Evolutionary conservation across 805 yeast species (phyloP).

Genomic region (Teunomyces aglyptinius): DNA sequence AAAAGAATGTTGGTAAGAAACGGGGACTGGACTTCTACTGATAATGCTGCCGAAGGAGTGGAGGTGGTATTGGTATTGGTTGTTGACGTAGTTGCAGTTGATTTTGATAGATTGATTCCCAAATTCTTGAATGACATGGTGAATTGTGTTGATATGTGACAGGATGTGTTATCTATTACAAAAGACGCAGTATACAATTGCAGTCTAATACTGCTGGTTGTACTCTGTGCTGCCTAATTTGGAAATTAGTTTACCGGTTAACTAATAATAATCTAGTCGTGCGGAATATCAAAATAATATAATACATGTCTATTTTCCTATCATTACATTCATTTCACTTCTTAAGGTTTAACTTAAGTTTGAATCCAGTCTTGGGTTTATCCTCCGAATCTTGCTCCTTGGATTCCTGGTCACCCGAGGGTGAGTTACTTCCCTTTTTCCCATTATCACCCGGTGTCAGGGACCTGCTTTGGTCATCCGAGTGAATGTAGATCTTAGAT

Average conservation of each 20-base stretch:
- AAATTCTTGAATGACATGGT: slow-evolving; percentile 28
- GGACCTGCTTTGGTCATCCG: slow-evolving; percentile 10
- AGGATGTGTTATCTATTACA: not conserved
- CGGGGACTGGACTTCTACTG: slow-evolving; percentile 15
- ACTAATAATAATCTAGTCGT: not conserved
- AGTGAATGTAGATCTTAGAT: slow-evolving; percentile 28
- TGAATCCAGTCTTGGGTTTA: slow-evolving; percentile 11
- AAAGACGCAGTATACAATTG: not conserved
- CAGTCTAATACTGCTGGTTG: not conserved
- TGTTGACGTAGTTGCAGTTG: slow-evolving; percentile 43
- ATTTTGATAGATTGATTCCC: slow-evolving; percentile 35
- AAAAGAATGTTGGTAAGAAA: slow-evolving; percentile 16
- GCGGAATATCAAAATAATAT: not conserved
- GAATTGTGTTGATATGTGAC: not conserved
- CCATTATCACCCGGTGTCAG: slow-evolving; percentile 5
- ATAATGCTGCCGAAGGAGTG: slow-evolving; percentile 12
- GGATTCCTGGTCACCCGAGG: slow-evolving; percentile 5
- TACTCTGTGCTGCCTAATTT: not conserved
- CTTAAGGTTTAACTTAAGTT: slow-evolving; percentile 15
- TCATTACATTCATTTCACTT: slow-evolving; percentile 8
- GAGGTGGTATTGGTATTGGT: slow-evolving; percentile 31
- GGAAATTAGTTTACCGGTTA: not conserved
- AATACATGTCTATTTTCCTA: slow-evolving; percentile 8
- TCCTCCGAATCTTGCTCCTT: slow-evolving; percentile 10
- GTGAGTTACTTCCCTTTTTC: not conserved